These are phyloP conservation scores for Rossbeevera mucosa DNA, from an alignment of 768 basidiomycete genomes.

Conservation along the genomic window DNA sequence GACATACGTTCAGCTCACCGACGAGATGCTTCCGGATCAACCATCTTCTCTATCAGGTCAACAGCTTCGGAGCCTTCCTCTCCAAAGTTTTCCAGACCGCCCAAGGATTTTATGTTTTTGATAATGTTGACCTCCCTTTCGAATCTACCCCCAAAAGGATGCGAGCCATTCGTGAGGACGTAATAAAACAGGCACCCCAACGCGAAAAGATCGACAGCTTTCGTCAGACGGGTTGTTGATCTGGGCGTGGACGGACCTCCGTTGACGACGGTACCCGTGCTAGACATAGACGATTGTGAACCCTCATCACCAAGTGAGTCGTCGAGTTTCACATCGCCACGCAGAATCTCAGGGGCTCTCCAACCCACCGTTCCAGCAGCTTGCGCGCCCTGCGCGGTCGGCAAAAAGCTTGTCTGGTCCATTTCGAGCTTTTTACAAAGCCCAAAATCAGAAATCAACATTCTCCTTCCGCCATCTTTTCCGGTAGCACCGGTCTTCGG, in stretches of 20 bases:
- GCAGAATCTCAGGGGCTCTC: constrained; percentile 94
- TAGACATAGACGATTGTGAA: constrained; percentile 64
- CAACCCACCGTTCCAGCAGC: constrained; percentile 94
- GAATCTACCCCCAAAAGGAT: constrained; percentile 92
- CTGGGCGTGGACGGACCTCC: constrained; percentile 14
- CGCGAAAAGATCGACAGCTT: constrained; percentile 95
- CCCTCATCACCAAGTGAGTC: constrained; percentile 61
- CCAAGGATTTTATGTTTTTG: constrained; percentile 69
- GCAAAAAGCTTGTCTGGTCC: constrained; percentile 95
- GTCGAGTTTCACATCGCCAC: constrained; percentile 91
- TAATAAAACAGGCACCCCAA: constrained; percentile 95
- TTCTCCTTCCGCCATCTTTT: constrained; percentile 52
- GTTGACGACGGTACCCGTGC: constrained; percentile 46
- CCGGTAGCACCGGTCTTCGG: constrained; percentile 49
- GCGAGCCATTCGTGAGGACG: constrained; percentile 80
- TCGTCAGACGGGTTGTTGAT: constrained; percentile 70
- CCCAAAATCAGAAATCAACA: constrained; percentile 97
- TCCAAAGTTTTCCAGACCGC: constrained; percentile 72
- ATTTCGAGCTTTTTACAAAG: constrained; percentile 92
- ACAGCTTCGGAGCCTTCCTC: constrained; percentile 93
- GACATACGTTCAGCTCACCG: constrained; percentile 50
- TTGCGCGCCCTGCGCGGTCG: constrained; percentile 84
- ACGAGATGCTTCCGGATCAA: constrained; percentile 66
- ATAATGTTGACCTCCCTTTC: constrained; percentile 94
- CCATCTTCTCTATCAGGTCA: constrained; percentile 74